A percentile compares a stretch with the other conserved stretches of the same genome.
Evolutionary conservation across 441 rosid species (phyloP).

Genomic region (Erodium trifolium): DNA sequence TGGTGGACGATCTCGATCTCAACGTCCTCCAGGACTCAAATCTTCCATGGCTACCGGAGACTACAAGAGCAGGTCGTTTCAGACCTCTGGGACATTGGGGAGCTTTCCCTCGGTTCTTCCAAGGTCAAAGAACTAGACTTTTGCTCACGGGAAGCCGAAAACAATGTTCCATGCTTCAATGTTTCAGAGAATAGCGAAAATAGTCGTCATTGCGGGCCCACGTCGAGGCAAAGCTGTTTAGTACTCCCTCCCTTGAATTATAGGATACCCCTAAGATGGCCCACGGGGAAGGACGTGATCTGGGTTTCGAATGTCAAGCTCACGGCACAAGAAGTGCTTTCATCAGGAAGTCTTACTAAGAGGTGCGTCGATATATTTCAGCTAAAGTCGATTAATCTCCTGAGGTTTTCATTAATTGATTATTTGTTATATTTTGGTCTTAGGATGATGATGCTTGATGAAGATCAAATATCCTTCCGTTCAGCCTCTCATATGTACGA

Average conservation of each 20-base stretch:
- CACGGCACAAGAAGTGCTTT: constrained; percentile 81
- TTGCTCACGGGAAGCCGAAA: constrained; percentile 60
- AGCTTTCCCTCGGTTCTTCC: constrained; percentile 68
- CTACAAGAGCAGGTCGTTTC: constrained; percentile 84
- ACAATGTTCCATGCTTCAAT: constrained; percentile 78
- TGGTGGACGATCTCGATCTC: constrained; percentile 95
- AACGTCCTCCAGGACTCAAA: constrained; percentile 60
- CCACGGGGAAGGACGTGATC: constrained; percentile 86
- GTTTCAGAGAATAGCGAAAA: constrained; percentile 49
- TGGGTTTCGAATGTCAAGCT: constrained; percentile 87
- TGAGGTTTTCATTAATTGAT: background rate
- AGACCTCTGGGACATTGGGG: constrained; percentile 84
- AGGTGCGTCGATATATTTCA: constrained; percentile 33
- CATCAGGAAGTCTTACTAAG: constrained; percentile 91
- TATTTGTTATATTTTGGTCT: constrained; percentile 11
- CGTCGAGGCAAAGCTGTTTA: constrained; percentile 52
- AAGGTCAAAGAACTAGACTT: constrained; percentile 71
- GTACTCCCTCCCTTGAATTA: constrained; percentile 67
- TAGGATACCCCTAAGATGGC: constrained; percentile 93
- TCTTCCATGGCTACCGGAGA: constrained; percentile 59
- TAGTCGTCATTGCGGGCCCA: constrained; percentile 58
- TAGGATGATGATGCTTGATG: constrained; percentile 98
- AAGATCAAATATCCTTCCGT: constrained; percentile 92
- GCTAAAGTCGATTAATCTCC: background rate
- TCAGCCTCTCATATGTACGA: constrained; percentile 81